A percentile compares a stretch with the other conserved stretches of the same genome.
Evolutionary conservation across 129 eudicot species (phyloP).

Genomic region (Lonicera japonica): DNA sequence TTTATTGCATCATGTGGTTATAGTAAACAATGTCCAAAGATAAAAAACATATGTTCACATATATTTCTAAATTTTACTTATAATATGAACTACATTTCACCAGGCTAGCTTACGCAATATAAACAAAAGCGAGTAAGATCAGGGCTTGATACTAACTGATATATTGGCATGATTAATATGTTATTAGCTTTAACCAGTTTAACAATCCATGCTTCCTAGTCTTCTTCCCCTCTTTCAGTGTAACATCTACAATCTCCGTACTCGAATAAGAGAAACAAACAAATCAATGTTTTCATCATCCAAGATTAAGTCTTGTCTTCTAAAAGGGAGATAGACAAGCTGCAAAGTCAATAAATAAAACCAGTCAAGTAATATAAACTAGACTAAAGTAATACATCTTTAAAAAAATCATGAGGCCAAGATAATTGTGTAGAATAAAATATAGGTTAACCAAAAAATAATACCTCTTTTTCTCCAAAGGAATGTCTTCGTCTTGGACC

Average conservation of each 20-base stretch:
- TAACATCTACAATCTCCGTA: constrained; percentile 50
- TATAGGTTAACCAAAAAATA: not conserved
- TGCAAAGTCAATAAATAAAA: constrained; percentile 28
- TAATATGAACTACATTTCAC: no score
- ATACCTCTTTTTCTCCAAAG: constrained; percentile 97
- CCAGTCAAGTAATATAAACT: not conserved
- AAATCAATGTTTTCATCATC: constrained; percentile 75
- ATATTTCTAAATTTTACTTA: no score
- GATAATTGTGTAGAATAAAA: no score
- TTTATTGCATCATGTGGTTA: no score
- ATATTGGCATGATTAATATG: no score
- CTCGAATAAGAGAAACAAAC: constrained; percentile 57
- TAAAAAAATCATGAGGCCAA: not conserved
- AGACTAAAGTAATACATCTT: constrained; percentile 1
- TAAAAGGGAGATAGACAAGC: constrained; percentile 94
- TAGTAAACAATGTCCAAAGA: no score
- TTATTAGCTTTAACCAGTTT: constrained; percentile 73
- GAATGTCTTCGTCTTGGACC: constrained; percentile 84
- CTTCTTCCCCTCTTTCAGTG: constrained; percentile 68
- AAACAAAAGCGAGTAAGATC: no score
- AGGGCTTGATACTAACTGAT: no score
- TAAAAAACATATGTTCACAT: no score
- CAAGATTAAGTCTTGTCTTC: constrained; percentile 70
- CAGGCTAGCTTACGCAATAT: no score
- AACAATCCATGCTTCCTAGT: constrained; percentile 76